Conservation (phyloP, 768 basidiomycete genomes). For the Phanerochaete sordida region DNA sequence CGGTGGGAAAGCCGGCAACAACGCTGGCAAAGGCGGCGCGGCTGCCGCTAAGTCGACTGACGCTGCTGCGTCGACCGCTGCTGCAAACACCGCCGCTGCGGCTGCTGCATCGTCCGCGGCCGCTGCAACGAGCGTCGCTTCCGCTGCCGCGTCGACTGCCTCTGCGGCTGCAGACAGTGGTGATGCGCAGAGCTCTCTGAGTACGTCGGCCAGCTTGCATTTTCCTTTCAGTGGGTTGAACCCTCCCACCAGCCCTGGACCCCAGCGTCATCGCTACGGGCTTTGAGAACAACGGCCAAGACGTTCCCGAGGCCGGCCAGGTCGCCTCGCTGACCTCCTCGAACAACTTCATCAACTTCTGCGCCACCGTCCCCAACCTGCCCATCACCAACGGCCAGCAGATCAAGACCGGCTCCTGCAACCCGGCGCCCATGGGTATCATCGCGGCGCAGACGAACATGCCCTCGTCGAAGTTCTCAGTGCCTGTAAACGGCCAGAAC, state of each 20-base stretch:
- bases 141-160: slow-evolving; percentile 12
- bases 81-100: slow-evolving; percentile 11
- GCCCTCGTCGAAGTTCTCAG: slow-evolving; percentile 53
- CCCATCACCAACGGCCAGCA: slow-evolving; percentile 63
- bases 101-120: slow-evolving; percentile 8
- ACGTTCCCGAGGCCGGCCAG: slow-evolving; percentile 37
- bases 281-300: slow-evolving; percentile 51
- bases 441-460: slow-evolving; percentile 47
- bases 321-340: slow-evolving; percentile 55
- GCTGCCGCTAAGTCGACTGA: slow-evolving; percentile 6
- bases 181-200: slow-evolving; percentile 45
- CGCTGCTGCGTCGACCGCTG: slow-evolving; percentile 20
- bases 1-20: neutral
- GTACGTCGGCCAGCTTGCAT: slow-evolving; percentile 14
- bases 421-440: slow-evolving; percentile 49
- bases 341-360: slow-evolving; percentile 77
- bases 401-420: slow-evolving; percentile 45
- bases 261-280: slow-evolving; percentile 49
- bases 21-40: slow-evolving; percentile 10
- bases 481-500: slow-evolving; percentile 44
- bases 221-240: too few relatives aligned
- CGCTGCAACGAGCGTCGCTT: slow-evolving; percentile 10
- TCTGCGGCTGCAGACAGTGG: slow-evolving; percentile 21
- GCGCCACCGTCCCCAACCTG: slow-evolving; percentile 42
- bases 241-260: slow-evolving; percentile 41